Conservation (phyloP, 2,329 filamentous ascomycete genomes). For the Macrophomina tecta region DNA sequence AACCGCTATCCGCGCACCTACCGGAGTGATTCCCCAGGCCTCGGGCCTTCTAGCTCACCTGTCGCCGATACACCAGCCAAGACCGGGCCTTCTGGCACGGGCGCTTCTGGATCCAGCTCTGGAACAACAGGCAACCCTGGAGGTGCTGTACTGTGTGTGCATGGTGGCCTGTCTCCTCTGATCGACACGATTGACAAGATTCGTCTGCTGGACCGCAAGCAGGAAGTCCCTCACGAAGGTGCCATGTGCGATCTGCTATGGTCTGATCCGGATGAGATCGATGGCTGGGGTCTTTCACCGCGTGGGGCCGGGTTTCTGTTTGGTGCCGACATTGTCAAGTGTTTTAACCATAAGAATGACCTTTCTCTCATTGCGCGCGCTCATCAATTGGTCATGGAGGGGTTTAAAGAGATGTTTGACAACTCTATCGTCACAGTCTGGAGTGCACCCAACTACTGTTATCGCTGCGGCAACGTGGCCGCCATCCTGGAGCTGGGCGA, state of each 20-base stretch:
- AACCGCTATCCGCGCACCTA: slow-evolving; percentile 67
- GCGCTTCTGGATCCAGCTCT: slow-evolving; percentile 72
- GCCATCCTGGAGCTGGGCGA: slow-evolving; percentile 92
- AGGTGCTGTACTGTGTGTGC: slow-evolving; percentile 91
- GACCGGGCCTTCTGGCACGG: slow-evolving; percentile 76
- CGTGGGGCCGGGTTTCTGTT: slow-evolving; percentile 96
- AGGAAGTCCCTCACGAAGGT: slow-evolving; percentile 97
- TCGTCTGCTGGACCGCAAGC: slow-evolving; percentile 89
- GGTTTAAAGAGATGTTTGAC: slow-evolving; percentile 99
- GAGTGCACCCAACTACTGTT: slow-evolving; percentile 75
- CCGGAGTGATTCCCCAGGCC: slow-evolving; percentile 10
- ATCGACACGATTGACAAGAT: slow-evolving; percentile 97
- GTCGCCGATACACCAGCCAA: slow-evolving; percentile 37
- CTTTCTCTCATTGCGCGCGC: slow-evolving; percentile 90
- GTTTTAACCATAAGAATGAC: slow-evolving; percentile 94
- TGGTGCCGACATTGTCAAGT: slow-evolving; percentile 91
- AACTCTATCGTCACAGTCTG: slow-evolving; percentile 97
- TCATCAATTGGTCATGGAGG: slow-evolving; percentile 98
- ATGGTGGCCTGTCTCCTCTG: slow-evolving; percentile 88
- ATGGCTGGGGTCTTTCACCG: slow-evolving; percentile 93
- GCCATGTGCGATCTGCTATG: slow-evolving; percentile 98
- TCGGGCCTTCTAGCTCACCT: slow-evolving; percentile 46
- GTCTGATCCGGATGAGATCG: slow-evolving; percentile 98
- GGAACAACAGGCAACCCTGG: slow-evolving; percentile 65
- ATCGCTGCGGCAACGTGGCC: slow-evolving; percentile 68